Evolutionary conservation across 78 protist species (phyloP), one percentile per base, ranked within the genome.

Genomic region (Salpingoeca rosetta): DNA sequence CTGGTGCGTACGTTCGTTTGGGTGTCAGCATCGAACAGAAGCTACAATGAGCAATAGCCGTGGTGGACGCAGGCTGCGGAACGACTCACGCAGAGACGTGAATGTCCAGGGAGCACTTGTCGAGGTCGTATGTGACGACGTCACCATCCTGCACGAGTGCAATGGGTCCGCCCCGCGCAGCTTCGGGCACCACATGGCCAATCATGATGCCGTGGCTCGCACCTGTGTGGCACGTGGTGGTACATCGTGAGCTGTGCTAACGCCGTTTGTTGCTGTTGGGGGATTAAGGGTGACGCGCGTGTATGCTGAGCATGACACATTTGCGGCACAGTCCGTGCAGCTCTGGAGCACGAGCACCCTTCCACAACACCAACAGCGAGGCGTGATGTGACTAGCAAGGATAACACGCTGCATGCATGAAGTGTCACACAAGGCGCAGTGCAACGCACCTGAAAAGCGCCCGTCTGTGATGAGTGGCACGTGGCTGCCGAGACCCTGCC

Each of bases 131-230:
- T 7, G 31, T 51, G 65, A 51, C 65, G 31, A 51, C 17, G 77
- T 73, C 91, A 3, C 91, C 89, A 24, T 86, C 86, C 43, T 82
- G 1, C 27, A 90, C 81, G 26, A 87, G 83, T 37, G 90, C 92
- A 38, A 90, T 82, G 35, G 92, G 92, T 22, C 92, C 92, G 7
- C 92, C 92, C 35, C 56, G 86, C 65, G 73, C 65, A 31, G 90
- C 92, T 83, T 82, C 92, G 31, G 90, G 92, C 24, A 80, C 40
- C 40, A 90, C 85, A 85, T 90, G 92, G 42, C 92, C 92, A 12
- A 90, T 43, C 76, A 83, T 82, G 73, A 90, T 84, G 41, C 92
- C 92, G 42, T 81, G 87, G 1, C 86, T 27, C 7, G 83, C 25
- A 26, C 65, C 65, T 51, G 65, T 17, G 65, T 17, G 31, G n/a